A percentile compares a stretch with the other conserved stretches of the same genome.
phyloP scores from a whole-genome alignment of 768 basidiomycete genomes.

The Hericium erinaceus region DNA sequence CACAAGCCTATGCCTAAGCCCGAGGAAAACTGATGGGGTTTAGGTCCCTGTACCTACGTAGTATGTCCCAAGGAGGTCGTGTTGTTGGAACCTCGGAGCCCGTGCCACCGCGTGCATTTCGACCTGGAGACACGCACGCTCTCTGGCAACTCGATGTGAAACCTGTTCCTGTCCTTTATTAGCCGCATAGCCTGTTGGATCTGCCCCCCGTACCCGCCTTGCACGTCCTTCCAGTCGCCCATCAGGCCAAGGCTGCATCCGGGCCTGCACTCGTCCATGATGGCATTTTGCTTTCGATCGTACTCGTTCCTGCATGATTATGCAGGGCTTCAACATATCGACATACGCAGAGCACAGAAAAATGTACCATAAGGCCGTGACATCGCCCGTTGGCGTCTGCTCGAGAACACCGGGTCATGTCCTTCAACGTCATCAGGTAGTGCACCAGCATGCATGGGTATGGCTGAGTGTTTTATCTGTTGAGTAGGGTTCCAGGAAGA shows the following conservation, averaged over 20 bases:
- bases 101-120: no score
- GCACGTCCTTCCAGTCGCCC: slow-evolving; percentile 37
- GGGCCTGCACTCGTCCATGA: slow-evolving; percentile 42
- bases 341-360: not conserved
- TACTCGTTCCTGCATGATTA: slow-evolving; percentile 31
- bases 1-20: no score
- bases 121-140: no score
- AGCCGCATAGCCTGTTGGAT: slow-evolving; percentile 45
- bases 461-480: no score
- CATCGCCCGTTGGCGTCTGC: not conserved
- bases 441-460: no score
- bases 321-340: not conserved
- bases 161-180: slow-evolving; percentile 10
- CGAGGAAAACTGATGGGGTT: no score
- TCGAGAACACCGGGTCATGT: no score
- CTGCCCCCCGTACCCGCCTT: slow-evolving; percentile 59
- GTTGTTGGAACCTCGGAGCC: no score
- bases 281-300: slow-evolving; percentile 59
- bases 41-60: no score
- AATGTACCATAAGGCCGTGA: slow-evolving; percentile 2
- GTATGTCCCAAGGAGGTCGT: no score
- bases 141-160: slow-evolving; percentile 48
- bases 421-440: not conserved
- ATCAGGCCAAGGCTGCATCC: slow-evolving; percentile 58
- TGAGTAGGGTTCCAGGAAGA: no score